A percentile compares a stretch with the other conserved stretches of the same genome.
Evolutionary conservation across 495 filamentous ascomycete species (phyloP).

Genomic region (Podospora tetraspora): DNA sequence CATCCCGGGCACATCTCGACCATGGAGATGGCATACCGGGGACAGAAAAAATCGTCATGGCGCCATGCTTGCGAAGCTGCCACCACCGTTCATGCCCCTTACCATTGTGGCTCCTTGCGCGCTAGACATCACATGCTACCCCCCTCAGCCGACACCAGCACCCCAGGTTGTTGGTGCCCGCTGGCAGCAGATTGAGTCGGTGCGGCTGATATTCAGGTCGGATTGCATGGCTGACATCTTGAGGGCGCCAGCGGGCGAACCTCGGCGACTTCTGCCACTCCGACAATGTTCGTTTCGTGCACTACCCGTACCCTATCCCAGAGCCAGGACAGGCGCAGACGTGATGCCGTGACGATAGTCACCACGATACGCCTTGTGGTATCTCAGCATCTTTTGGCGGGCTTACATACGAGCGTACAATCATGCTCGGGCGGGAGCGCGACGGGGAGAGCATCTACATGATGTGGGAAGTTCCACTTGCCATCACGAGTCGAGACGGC

Average conservation of each 20-base stretch:
- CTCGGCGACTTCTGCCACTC: neutral
- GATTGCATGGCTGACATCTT: slow-evolving; percentile 4
- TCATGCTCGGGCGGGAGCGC: neutral
- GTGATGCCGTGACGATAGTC: neutral
- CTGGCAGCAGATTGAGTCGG: slow-evolving; percentile 2
- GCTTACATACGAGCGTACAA: neutral
- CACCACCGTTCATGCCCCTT: neutral
- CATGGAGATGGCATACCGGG: neutral
- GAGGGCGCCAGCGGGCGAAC: slow-evolving; percentile 4
- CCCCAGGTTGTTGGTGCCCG: neutral
- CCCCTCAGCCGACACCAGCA: neutral
- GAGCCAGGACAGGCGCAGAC: neutral
- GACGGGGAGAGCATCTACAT: neutral
- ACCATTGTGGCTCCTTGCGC: neutral
- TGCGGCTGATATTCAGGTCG: slow-evolving; percentile 1
- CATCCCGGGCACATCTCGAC: neutral
- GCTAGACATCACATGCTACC: slow-evolving; percentile 1
- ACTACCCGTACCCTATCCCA: slow-evolving; percentile 4
- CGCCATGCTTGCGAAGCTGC: neutral
- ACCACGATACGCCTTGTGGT: neutral
- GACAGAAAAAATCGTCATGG: neutral
- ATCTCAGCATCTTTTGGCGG: slow-evolving; percentile 2
- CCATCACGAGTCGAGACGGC: neutral
- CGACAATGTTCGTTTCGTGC: neutral
- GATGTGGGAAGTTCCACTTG: neutral